phyloP scores from a whole-genome alignment of 2,329 filamentous ascomycete genomes.

The Lasiodiplodia sp. region DNA sequence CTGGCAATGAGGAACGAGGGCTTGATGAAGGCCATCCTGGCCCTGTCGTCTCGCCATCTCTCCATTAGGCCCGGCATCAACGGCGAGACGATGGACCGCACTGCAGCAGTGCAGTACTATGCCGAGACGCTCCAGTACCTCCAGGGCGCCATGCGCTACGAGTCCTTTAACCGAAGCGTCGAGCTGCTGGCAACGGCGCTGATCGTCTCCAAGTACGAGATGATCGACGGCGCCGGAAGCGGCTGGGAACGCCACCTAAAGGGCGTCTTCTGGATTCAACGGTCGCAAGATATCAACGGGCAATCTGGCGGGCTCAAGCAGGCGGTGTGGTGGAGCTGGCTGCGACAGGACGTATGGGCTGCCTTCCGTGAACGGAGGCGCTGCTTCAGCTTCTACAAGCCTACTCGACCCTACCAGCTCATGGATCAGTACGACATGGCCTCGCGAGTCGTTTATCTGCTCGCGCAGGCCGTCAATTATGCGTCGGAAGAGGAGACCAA shows the following conservation, averaged over 20 bases:
- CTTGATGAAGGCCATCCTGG: conserved; percentile 65
- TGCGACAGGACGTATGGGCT: conserved; percentile 71
- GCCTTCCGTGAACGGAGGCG: conserved; percentile 66
- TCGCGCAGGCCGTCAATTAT: conserved; percentile 66
- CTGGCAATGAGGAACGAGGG: conserved; percentile 61
- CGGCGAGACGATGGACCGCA: conserved; percentile 37
- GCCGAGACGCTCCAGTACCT: conserved; percentile 69
- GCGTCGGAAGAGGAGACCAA: conserved; percentile 60
- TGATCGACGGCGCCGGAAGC: conserved; percentile 66
- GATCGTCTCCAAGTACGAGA: conserved; percentile 70
- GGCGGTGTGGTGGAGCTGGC: conserved; percentile 71
- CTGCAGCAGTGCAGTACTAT: conserved; percentile 61
- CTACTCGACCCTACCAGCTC: conserved; percentile 56
- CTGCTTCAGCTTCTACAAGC: conserved; percentile 66
- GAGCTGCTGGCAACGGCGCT: conserved; percentile 67
- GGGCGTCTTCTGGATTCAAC: conserved; percentile 71
- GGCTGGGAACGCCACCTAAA: conserved; percentile 70
- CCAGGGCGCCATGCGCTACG: conserved; percentile 65
- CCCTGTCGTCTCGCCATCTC: conserved; percentile 62
- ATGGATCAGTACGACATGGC: conserved; percentile 64
- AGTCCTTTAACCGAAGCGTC: conserved; percentile 63
- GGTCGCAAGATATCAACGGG: conserved; percentile 68
- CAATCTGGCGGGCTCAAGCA: conserved; percentile 64
- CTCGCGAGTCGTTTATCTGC: conserved; percentile 60
- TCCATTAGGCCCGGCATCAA: conserved; percentile 48